Evolutionary conservation across 139 green algal genomes (phyloP), one percentile per base, ranked within the genome.

Genomic region (Nannochloris sp.): DNA sequence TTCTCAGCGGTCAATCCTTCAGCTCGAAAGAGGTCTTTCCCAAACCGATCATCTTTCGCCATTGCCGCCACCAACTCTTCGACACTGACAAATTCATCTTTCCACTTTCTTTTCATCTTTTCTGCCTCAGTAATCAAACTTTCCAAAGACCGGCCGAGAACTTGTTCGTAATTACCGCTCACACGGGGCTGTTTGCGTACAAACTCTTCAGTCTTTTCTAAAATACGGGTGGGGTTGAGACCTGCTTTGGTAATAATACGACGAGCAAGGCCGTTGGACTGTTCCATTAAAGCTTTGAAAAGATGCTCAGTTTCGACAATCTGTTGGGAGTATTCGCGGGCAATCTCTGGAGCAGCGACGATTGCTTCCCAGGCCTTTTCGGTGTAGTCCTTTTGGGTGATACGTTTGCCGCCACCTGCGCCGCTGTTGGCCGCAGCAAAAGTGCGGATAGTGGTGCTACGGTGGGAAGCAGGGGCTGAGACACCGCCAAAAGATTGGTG

Each of bases 231-330:
- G 24, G 85, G 67, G 61, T 98, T 88, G 29, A 67, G 72, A 24
- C 88, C 90, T 7, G 91, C 88, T 75, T 97, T 95, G 60, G 75
- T 68, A 8, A 97, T 7, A 51, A 97, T 86, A 34, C 89, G 76
- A 27, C 81, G 65, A 0, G 89, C 89, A 60, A 98, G 77, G 2
- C 91, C 92, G 51, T 96, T 95, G 37, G 89, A 81, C 81, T 99
- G 91, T 84, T 98, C 90, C 67, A 98, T 79, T 73, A 99, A 73
- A 2, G 89, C 88, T 74, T 97, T 96, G 25, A 96, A 71, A 67
- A 99, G 79, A 80, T 99, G 93, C 82, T 98, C 93, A 23, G 90
- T 95, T 81, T 99, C 93, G 30, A 99, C 93, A 23, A 97, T 85
- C 80, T 97, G 92, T 60, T 97, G 86, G 7, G 37, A 63, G 63